Percentiles rank a stretch among this genome's conserved stretches.
Conservation (phyloP, 441 rosid genomes). For the Adansonia gregorii region DNA sequence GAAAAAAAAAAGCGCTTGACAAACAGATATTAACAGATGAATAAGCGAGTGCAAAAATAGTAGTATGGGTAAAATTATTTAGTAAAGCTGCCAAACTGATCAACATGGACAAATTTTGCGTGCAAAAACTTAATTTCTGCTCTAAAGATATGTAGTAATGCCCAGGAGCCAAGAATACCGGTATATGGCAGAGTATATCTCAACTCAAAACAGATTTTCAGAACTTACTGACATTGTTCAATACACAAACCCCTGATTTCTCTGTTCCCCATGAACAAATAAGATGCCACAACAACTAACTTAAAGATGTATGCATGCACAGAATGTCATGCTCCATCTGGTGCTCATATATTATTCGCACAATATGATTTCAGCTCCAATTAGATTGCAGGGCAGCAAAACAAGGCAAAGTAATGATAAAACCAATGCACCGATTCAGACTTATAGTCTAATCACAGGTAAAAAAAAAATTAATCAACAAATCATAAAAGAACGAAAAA, state of each 20-base stretch:
- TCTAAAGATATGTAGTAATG: background rate
- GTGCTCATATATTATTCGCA: background rate
- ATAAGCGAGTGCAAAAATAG: background rate
- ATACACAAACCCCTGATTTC: background rate
- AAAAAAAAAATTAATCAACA: background rate
- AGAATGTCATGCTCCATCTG: background rate
- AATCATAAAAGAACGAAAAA: background rate
- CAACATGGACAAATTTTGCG: background rate
- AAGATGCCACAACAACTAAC: background rate
- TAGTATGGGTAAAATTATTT: background rate
- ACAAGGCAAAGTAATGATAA: slow-evolving; percentile 4
- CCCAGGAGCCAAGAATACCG: background rate
- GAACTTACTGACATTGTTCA: background rate
- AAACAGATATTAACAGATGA: background rate
- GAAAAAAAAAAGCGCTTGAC: background rate
- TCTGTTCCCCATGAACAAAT: background rate
- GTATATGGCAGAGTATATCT: background rate
- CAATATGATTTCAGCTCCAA: background rate
- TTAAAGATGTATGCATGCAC: background rate
- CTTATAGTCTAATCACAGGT: background rate
- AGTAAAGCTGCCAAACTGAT: background rate
- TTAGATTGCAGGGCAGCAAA: background rate
- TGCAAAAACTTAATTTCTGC: background rate
- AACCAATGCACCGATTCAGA: background rate
- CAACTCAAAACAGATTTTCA: slow-evolving; percentile 7